Percentiles rank a stretch among this genome's conserved stretches.
phyloP scores from a whole-genome alignment of 2,329 filamentous ascomycete species.

The Colletotrichum nymphaeae region DNA sequence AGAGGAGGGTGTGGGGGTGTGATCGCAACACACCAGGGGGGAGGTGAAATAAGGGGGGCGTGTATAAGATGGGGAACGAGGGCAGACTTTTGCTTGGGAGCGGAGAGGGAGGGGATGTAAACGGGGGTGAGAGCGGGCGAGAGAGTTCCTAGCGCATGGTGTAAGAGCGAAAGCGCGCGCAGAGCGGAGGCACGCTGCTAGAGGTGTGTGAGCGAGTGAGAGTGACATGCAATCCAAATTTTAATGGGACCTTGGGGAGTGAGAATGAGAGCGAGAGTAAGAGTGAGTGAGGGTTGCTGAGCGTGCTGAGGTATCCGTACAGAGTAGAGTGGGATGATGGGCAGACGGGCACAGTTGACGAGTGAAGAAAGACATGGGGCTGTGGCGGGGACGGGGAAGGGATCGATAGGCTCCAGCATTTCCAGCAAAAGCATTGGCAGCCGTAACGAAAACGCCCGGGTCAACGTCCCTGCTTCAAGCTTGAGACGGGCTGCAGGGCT shows the following conservation, averaged over 20 bases:
- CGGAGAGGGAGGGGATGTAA: conserved; percentile 9
- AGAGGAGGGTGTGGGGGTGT: conserved; percentile 29
- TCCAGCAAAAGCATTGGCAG: conserved; percentile 35
- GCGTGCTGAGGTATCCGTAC: no score
- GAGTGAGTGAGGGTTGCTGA: background rate
- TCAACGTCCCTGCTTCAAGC: conserved; percentile 30
- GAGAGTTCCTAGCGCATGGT: conserved; percentile 1
- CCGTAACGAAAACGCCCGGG: conserved; percentile 16
- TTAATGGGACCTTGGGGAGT: conserved; percentile 14
- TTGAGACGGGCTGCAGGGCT: conserved; percentile 25
- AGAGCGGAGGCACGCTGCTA: background rate
- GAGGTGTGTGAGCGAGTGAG: conserved; percentile 10
- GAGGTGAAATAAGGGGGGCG: background rate
- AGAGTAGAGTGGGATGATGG: background rate
- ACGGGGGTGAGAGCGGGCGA: background rate
- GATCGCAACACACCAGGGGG: conserved; percentile 12
- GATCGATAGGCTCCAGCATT: conserved; percentile 44
- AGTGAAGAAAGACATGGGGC: conserved; percentile 33
- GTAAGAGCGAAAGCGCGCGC: background rate
- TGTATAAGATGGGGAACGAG: background rate
- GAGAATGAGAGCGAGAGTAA: background rate
- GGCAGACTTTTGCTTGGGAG: background rate
- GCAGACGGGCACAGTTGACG: conserved; percentile 23
- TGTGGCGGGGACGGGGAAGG: conserved; percentile 44
- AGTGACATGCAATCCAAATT: conserved; percentile 12